Conservation (phyloP, 2,329 filamentous ascomycete genomes). For the Teratosphaeria pseudoeucalypti region DNA sequence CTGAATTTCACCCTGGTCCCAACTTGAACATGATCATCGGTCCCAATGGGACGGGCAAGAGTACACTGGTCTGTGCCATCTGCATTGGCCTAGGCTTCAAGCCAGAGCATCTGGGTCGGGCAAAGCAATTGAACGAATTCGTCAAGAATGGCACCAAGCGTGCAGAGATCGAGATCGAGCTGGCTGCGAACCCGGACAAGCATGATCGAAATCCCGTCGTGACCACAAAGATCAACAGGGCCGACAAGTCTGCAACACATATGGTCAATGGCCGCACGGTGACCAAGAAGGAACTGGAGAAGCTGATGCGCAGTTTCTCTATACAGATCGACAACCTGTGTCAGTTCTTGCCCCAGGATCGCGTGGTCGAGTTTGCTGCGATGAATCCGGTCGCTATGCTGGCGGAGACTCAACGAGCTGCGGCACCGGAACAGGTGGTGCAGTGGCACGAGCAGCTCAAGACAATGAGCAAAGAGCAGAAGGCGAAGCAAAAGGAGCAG, state of each 20-base stretch:
- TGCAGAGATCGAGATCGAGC: constrained; percentile 82
- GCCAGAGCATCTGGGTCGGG: constrained; percentile 72
- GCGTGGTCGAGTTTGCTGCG: constrained; percentile 85
- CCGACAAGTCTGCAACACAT: constrained; percentile 74
- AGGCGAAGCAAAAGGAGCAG: constrained; percentile 39
- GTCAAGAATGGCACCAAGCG: constrained; percentile 77
- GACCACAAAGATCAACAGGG: constrained; percentile 63
- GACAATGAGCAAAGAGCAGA: constrained; percentile 57
- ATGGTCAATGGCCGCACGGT: constrained; percentile 59
- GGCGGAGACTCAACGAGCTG: constrained; percentile 76
- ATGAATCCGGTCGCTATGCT: constrained; percentile 74
- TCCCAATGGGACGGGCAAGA: constrained; percentile 97
- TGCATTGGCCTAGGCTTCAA: constrained; percentile 83
- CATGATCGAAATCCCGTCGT: constrained; percentile 61
- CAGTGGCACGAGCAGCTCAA: constrained; percentile 68
- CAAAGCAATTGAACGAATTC: constrained; percentile 75
- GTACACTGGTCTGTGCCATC: constrained; percentile 91
- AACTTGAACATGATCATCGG: constrained; percentile 98
- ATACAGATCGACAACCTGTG: constrained; percentile 98
- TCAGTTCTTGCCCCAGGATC: constrained; percentile 92
- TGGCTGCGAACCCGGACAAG: constrained; percentile 51
- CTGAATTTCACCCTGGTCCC: constrained; percentile 83
- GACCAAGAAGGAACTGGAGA: constrained; percentile 52
- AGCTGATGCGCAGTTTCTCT: constrained; percentile 58
- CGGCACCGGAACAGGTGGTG: constrained; percentile 71